A percentile compares a stretch with the other conserved stretches of the same genome.
Evolutionary conservation across 2,329 filamentous ascomycete genomes (phyloP).

Genomic region (Hypoxylon sp.): DNA sequence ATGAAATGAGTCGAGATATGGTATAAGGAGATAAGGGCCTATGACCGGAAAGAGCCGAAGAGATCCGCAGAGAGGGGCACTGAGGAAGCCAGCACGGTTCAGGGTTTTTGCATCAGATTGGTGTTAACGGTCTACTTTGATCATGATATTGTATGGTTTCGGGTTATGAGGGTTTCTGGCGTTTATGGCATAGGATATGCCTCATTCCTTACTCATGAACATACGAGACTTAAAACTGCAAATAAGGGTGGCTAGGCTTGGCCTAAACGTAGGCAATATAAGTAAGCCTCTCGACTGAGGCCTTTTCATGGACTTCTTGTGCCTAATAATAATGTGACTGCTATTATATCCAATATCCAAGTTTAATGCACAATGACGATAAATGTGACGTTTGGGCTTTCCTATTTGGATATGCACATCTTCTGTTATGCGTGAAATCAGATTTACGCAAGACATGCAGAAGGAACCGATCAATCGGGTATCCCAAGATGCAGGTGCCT

Average conservation of each 20-base stretch:
- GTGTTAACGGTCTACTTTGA: slow-evolving; percentile 42
- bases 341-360: neutral
- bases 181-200: slow-evolving; percentile 33
- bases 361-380: slow-evolving; percentile 36
- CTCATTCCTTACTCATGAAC: slow-evolving; percentile 23
- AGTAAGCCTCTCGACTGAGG: slow-evolving; percentile 27
- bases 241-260: slow-evolving; percentile 23
- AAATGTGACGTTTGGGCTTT: slow-evolving; percentile 14
- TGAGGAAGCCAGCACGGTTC: neutral
- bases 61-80: neutral
- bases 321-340: slow-evolving; percentile 4
- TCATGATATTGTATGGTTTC: slow-evolving; percentile 29
- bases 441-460: slow-evolving; percentile 31
- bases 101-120: slow-evolving; percentile 46
- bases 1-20: slow-evolving; percentile 59
- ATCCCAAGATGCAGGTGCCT: neutral
- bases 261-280: slow-evolving; percentile 26
- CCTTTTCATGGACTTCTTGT: slow-evolving; percentile 17
- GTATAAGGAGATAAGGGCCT: slow-evolving; percentile 20
- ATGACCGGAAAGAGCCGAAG: neutral
- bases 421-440: slow-evolving; percentile 1
- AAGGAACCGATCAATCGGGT: slow-evolving; percentile 37
- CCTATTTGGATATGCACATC: slow-evolving; percentile 16
- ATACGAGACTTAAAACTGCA: slow-evolving; percentile 28
- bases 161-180: slow-evolving; percentile 23